Evolutionary conservation across 768 basidiomycete genomes (phyloP).

Genomic region (Steccherinum ochraceum): DNA sequence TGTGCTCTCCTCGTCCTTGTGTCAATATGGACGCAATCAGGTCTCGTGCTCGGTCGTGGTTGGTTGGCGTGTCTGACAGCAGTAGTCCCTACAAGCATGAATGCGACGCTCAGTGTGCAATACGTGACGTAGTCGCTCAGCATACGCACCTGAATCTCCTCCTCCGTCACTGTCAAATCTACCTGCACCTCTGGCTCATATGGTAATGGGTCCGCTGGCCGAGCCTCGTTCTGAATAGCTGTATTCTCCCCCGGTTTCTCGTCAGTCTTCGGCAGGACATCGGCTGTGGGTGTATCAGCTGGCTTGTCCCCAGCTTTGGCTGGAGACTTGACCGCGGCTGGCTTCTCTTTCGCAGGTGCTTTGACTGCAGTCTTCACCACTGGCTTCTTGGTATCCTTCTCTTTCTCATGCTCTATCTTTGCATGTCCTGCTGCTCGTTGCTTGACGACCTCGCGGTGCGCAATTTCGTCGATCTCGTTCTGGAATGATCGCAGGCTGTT

Average conservation of each 20-base stretch:
- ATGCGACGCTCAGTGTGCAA: too few relatives aligned
- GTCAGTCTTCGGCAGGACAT: too few relatives aligned
- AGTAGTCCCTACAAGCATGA: conserved; percentile 33
- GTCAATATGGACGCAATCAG: conserved; percentile 62
- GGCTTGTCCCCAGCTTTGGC: too few relatives aligned
- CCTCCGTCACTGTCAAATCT: conserved; percentile 30
- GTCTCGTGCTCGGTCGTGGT: conserved; percentile 55
- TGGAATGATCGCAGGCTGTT: conserved; percentile 59
- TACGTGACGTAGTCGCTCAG: not conserved
- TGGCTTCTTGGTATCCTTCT: conserved; percentile 13
- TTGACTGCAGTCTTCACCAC: not conserved
- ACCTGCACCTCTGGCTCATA: conserved; percentile 1
- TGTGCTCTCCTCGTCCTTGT: conserved; percentile 63
- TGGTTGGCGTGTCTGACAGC: conserved; percentile 32
- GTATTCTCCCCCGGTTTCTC: too few relatives aligned
- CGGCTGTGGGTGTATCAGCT: too few relatives aligned
- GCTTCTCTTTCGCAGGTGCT: conserved; percentile 2
- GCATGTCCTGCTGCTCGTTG: conserved; percentile 40
- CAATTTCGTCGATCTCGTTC: conserved; percentile 73
- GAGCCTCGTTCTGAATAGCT: too few relatives aligned
- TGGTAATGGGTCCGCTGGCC: conserved; percentile 5
- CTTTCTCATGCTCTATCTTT: conserved; percentile 34
- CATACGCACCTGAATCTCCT: conserved; percentile 47
- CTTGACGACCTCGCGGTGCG: conserved; percentile 57
- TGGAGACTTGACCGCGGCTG: too few relatives aligned